Conservation (phyloP, 345 rosid genomes). For the Excoecaria agallocha region DNA sequence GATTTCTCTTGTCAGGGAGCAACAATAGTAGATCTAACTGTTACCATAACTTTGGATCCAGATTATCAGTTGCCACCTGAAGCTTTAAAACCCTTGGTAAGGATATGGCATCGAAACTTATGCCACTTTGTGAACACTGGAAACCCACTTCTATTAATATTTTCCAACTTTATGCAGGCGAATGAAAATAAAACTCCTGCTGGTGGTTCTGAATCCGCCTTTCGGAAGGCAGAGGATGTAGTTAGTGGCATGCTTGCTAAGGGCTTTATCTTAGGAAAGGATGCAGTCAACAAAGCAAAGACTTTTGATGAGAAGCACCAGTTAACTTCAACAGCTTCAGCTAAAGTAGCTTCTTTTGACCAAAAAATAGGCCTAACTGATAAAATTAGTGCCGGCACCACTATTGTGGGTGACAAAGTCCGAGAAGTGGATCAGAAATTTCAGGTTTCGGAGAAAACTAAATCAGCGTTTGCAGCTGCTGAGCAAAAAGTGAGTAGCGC, state of each 20-base stretch:
- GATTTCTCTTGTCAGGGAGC: conserved; percentile 64
- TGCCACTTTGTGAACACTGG: background rate
- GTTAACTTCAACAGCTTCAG: conserved; percentile 80
- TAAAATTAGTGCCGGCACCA: conserved; percentile 72
- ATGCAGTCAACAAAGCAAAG: conserved; percentile 84
- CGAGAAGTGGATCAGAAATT: conserved; percentile 91
- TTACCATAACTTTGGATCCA: conserved; percentile 58
- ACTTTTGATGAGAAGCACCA: conserved; percentile 84
- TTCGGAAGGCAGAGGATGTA: conserved; percentile 85
- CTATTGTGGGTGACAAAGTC: conserved; percentile 74
- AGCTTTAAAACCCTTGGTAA: conserved; percentile 59
- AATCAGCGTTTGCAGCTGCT: conserved; percentile 78
- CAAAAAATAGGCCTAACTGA: conserved; percentile 78
- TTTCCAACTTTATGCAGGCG: conserved; percentile 38
- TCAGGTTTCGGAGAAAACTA: conserved; percentile 94
- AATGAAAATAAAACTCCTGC: conserved; percentile 43
- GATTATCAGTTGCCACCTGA: conserved; percentile 80
- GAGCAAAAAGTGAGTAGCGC: conserved; percentile 84
- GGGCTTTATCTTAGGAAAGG: conserved; percentile 87
- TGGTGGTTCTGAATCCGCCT: conserved; percentile 66
- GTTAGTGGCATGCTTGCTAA: conserved; percentile 90
- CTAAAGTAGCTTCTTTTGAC: conserved; percentile 81
- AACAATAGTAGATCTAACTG: conserved; percentile 80
- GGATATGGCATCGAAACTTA: conserved; percentile 20
- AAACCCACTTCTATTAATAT: conserved; percentile 5